Conservation (phyloP, 108 stramenopile species). For the Bacterosira constricta region DNA sequence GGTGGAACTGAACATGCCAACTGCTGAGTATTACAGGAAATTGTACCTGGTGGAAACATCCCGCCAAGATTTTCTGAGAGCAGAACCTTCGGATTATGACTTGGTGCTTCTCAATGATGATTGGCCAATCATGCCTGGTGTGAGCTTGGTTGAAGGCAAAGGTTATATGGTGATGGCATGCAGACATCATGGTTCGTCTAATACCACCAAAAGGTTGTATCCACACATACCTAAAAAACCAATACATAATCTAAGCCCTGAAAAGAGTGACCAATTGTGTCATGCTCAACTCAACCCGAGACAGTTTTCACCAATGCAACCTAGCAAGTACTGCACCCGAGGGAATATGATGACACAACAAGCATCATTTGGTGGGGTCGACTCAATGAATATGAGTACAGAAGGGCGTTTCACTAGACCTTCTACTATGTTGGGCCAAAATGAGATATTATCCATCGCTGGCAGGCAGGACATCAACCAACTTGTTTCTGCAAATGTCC, state of each 20-base stretch:
- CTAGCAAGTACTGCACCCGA: background rate
- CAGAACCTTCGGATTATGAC: background rate
- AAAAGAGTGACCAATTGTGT: background rate
- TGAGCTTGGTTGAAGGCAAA: background rate
- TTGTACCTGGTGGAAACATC: background rate
- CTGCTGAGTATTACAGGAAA: background rate
- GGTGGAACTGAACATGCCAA: background rate
- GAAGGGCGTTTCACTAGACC: background rate
- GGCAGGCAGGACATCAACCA: background rate
- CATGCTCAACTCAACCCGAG: background rate
- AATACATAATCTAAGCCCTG: background rate
- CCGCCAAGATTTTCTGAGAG: background rate
- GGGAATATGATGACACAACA: background rate
- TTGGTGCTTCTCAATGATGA: conserved; percentile 4
- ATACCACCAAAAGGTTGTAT: background rate
- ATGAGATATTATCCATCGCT: background rate
- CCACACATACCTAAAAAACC: conserved; percentile 2
- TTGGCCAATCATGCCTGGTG: background rate
- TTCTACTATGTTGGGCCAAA: background rate
- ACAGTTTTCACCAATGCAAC: background rate
- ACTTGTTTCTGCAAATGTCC: background rate
- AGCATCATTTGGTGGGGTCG: background rate
- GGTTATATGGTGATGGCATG: conserved; percentile 6
- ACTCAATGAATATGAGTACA: background rate
- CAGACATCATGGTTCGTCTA: background rate